Evolutionary conservation across 2,329 filamentous ascomycete species (phyloP).

Genomic region (Neocatenulostroma microsporum): DNA sequence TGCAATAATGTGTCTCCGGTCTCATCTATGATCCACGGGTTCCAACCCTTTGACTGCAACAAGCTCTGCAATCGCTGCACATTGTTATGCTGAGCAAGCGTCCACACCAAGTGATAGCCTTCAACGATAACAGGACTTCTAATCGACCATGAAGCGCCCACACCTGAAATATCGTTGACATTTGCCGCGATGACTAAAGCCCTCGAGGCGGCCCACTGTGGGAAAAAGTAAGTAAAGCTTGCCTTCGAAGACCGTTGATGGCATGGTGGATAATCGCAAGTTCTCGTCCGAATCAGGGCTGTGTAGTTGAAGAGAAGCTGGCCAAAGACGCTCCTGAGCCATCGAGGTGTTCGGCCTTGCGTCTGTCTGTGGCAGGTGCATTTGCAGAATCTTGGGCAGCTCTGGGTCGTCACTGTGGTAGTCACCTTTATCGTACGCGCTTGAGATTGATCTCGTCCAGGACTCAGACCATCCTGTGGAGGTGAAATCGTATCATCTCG

Average conservation of each 20-base stretch:
- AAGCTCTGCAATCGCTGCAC: neutral
- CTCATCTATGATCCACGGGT: neutral
- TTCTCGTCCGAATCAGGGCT: neutral
- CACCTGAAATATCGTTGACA: neutral
- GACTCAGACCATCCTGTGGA: too few relatives aligned
- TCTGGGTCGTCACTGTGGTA: neutral
- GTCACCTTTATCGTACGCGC: too few relatives aligned
- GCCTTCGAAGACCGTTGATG: neutral
- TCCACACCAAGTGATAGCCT: neutral
- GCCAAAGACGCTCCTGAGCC: neutral
- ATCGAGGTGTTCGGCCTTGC: neutral
- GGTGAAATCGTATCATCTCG: too few relatives aligned
- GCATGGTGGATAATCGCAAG: neutral
- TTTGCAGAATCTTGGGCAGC: neutral
- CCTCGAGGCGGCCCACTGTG: neutral
- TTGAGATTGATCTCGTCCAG: too few relatives aligned
- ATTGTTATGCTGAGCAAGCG: neutral
- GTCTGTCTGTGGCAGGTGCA: slow-evolving; percentile 1
- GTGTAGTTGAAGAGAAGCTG: slow-evolving; percentile 1
- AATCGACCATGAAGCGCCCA: neutral
- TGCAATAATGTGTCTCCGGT: neutral
- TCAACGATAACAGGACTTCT: neutral
- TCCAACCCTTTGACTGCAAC: neutral
- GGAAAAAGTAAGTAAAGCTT: neutral
- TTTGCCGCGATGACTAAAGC: neutral